phyloP scores from a whole-genome alignment of 345 rosid species.

The Syzygium jambos region DNA sequence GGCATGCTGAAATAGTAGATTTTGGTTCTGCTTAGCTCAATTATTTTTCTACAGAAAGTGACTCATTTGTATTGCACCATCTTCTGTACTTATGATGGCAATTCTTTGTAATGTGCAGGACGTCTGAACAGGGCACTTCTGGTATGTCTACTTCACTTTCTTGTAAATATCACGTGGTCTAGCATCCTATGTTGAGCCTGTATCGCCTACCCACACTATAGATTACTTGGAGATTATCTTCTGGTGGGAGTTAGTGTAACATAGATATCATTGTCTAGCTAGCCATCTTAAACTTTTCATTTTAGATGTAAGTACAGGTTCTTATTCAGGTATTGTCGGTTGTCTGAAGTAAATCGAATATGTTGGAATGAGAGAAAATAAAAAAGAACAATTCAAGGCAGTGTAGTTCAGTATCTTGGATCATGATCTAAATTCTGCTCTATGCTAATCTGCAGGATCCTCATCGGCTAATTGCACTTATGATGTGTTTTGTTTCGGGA shows the following conservation, averaged over 20 bases:
- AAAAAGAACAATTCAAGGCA: neutral
- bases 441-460: constrained; percentile 30
- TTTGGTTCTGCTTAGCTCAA: neutral
- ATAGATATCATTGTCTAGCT: neutral
- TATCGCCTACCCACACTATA: neutral
- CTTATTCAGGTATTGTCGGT: neutral
- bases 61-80: neutral
- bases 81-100: neutral
- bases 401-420: neutral
- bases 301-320: neutral
- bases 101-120: constrained; percentile 29
- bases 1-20: neutral
- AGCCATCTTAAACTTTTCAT: neutral
- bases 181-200: neutral
- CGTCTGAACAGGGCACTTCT: constrained; percentile 39
- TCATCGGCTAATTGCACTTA: constrained; percentile 44
- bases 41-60: neutral
- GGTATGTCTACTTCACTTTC: constrained; percentile 25
- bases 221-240: neutral
- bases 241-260: neutral
- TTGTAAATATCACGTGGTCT: neutral
- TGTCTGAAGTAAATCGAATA: neutral
- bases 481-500: constrained; percentile 93
- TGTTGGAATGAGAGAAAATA: neutral
- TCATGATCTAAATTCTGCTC: constrained; percentile 1